Conservation (phyloP, 2,329 filamentous ascomycete genomes). For the Trichoderma koningii region DNA sequence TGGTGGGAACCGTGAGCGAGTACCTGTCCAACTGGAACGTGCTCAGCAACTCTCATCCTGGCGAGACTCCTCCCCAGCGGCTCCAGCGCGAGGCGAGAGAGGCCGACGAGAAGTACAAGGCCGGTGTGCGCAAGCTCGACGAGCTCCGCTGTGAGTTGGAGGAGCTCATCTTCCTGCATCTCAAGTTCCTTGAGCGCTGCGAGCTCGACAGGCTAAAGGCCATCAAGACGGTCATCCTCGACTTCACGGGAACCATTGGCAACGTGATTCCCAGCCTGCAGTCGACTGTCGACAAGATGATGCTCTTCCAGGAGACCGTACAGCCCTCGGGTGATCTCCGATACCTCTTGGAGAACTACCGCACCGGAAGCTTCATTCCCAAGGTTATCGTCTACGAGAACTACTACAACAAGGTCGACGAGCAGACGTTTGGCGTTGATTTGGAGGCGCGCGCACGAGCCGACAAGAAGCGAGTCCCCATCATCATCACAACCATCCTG, state of each 20-base stretch:
- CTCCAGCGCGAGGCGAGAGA: slow-evolving; percentile 87
- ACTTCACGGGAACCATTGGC: slow-evolving; percentile 95
- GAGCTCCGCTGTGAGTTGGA: slow-evolving; percentile 91
- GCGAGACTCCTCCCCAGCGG: slow-evolving; percentile 85
- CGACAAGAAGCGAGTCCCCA: slow-evolving; percentile 91
- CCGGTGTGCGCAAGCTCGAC: slow-evolving; percentile 80
- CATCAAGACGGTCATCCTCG: slow-evolving; percentile 95
- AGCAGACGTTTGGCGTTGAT: slow-evolving; percentile 97
- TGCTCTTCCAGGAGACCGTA: slow-evolving; percentile 98
- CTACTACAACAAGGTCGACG: slow-evolving; percentile 97
- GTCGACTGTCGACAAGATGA: slow-evolving; percentile 96
- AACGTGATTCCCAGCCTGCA: slow-evolving; percentile 97
- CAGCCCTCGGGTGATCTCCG: slow-evolving; percentile 87
- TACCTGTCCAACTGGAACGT: slow-evolving; percentile 93
- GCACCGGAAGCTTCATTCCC: slow-evolving; percentile 88
- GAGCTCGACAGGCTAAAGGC: slow-evolving; percentile 95
- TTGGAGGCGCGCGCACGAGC: slow-evolving; percentile 92
- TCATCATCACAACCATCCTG: slow-evolving; percentile 88
- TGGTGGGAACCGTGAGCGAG: slow-evolving; percentile 80
- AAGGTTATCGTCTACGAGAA: slow-evolving; percentile 95
- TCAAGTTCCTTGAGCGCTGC: slow-evolving; percentile 95
- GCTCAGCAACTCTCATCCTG: slow-evolving; percentile 78
- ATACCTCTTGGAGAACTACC: slow-evolving; percentile 95
- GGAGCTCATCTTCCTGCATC: slow-evolving; percentile 87
- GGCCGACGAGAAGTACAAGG: slow-evolving; percentile 91